Percentiles rank a stretch among this genome's conserved stretches.
Conservation (phyloP, 176 grass and related monocot genomes). For the Stipa capillata region DNA sequence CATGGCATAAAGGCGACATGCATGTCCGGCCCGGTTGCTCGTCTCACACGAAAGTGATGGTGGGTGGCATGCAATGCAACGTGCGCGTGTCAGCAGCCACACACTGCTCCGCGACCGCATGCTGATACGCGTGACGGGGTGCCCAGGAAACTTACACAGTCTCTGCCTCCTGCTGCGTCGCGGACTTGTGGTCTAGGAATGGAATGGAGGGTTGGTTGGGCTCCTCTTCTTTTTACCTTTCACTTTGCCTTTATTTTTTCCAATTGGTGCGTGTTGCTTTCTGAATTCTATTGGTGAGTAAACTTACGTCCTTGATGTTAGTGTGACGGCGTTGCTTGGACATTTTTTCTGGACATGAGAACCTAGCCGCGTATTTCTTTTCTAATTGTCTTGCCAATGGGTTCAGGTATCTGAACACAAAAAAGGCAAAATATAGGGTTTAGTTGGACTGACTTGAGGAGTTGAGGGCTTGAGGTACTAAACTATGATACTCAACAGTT, state of each 20-base stretch:
- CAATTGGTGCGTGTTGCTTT: neutral
- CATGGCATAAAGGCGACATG: neutral
- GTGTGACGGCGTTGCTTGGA: neutral
- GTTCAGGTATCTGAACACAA: neutral
- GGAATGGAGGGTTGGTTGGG: neutral
- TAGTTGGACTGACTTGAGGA: neutral
- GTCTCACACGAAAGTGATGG: neutral
- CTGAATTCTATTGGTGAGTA: neutral
- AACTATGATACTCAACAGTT: too few species aligned
- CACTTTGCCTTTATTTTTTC: neutral
- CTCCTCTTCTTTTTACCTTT: neutral
- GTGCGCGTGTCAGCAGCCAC: conserved; percentile 24
- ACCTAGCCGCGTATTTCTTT: neutral
- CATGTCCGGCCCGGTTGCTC: neutral
- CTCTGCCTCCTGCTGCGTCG: neutral
- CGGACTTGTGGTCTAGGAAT: neutral
- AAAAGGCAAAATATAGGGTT: neutral
- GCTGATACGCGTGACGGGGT: conserved; percentile 21
- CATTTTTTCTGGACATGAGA: too few species aligned
- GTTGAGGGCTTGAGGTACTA: too few species aligned
- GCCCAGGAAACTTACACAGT: conserved; percentile 12
- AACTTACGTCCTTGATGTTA: neutral
- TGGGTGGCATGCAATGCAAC: conserved; percentile 6
- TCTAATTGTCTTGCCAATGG: neutral
- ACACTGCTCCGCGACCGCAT: neutral